A percentile compares a stretch with the other conserved stretches of the same genome.
These are phyloP conservation scores for Cyclotella choctawhatcheeana DNA, from an alignment of 108 stramenopile genomes.

Conservation along the genomic window DNA sequence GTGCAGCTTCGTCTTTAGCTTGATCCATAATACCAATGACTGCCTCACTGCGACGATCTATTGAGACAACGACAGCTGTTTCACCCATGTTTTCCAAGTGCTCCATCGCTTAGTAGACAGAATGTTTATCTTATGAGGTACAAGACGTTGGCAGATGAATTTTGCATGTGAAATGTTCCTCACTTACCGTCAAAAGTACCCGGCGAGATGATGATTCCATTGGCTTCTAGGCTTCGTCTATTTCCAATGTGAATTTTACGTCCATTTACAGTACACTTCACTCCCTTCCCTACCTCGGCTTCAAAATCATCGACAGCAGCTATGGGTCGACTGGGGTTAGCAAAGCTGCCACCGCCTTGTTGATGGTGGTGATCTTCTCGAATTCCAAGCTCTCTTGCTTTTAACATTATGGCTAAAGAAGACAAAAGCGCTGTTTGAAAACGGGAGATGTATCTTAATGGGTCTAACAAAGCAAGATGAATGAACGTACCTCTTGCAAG, in stretches of 20 bases:
- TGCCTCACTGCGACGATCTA: constrained; percentile 71
- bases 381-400: constrained; percentile 44
- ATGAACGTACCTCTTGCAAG: constrained; percentile 50
- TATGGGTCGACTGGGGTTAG: constrained; percentile 31
- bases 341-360: no score
- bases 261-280: constrained; percentile 65
- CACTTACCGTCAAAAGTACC: constrained; percentile 56
- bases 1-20: constrained; percentile 68
- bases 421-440: background rate
- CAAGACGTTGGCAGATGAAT: no score
- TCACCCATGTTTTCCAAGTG: constrained; percentile 75
- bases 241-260: constrained; percentile 76
- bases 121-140: no score
- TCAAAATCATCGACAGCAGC: constrained; percentile 34
- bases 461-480: background rate
- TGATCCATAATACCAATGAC: constrained; percentile 82
- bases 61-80: constrained; percentile 84
- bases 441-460: background rate
- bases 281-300: constrained; percentile 82
- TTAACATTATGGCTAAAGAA: constrained; percentile 48
- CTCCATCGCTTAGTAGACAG: no score
- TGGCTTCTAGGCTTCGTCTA: constrained; percentile 59
- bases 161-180: no score
- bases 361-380: no score
- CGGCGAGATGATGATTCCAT: constrained; percentile 48